phyloP scores from a whole-genome alignment of 495 filamentous ascomycete genomes.

The Neurospora sp. region DNA sequence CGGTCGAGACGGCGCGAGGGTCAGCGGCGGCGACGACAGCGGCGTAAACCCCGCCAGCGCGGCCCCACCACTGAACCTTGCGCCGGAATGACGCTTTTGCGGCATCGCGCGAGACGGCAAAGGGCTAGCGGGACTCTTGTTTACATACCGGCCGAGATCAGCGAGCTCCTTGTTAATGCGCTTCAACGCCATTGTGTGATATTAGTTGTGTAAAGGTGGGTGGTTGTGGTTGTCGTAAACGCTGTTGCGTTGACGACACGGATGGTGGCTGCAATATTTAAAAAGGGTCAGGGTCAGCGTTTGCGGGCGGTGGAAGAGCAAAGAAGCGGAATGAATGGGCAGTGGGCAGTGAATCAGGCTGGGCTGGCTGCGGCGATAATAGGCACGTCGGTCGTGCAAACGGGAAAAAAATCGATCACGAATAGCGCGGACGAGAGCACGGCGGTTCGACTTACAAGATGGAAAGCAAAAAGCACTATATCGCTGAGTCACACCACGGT shows the following conservation, averaged over 20 bases:
- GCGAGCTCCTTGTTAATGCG: constrained; percentile 99
- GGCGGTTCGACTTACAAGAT: neutral
- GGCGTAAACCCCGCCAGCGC: constrained; percentile 10
- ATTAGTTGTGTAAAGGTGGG: constrained; percentile 25
- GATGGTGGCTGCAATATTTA: constrained; percentile 13
- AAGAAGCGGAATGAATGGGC: constrained; percentile 19
- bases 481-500: neutral
- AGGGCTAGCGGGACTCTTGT: neutral
- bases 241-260: constrained; percentile 5
- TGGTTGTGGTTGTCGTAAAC: constrained; percentile 4
- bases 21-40: neutral
- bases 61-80: constrained; percentile 15
- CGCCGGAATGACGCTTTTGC: constrained; percentile 12
- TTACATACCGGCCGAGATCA: constrained; percentile 93
- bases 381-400: neutral
- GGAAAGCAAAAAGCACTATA: neutral
- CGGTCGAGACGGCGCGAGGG: neutral
- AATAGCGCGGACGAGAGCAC: neutral
- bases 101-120: constrained; percentile 3
- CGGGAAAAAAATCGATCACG: neutral
- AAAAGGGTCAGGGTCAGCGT: constrained; percentile 21
- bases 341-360: neutral
- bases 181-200: constrained; percentile 84
- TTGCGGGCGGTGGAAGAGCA: constrained; percentile 15
- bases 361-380: neutral